These are phyloP conservation scores for Verbascum thapsus DNA, from an alignment of 257 asterid genomes.

Conservation along the genomic window DNA sequence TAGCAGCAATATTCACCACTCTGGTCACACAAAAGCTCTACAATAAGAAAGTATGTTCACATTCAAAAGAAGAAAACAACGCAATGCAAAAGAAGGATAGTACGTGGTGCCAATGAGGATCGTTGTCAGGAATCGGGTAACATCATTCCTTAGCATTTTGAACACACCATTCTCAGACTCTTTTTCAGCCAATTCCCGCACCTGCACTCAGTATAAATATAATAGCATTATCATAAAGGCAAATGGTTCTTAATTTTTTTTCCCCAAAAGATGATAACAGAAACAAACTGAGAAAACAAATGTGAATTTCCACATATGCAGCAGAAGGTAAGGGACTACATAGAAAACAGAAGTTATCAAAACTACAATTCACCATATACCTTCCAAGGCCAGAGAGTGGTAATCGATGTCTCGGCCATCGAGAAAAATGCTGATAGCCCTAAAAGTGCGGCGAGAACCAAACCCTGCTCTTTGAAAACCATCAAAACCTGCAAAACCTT, in stretches of 20 bases:
- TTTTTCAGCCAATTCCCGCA: conserved; percentile 93
- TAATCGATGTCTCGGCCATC: conserved; percentile 99
- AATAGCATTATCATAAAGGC: no score
- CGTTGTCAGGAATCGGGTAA: conserved; percentile 92
- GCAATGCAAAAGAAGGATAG: conserved; percentile 41
- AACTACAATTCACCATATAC: conserved; percentile 37
- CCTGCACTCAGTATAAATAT: no score
- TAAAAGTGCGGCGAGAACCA: conserved; percentile 75
- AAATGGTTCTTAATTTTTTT: no score
- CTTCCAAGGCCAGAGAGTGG: conserved; percentile 99
- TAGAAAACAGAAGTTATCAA: background rate
- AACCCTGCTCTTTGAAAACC: conserved; percentile 88
- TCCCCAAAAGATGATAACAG: no score
- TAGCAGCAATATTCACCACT: conserved; percentile 96
- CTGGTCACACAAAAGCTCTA: conserved; percentile 63
- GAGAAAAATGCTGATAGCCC: conserved; percentile 97
- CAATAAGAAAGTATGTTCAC: conserved; percentile 45
- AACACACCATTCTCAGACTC: conserved; percentile 93
- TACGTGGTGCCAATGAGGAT: conserved; percentile 99
- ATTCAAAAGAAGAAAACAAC: conserved; percentile 42
- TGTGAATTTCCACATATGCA: no score
- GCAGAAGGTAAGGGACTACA: background rate
- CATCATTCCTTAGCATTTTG: conserved; percentile 90
- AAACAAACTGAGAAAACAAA: no score
- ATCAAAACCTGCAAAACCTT: conserved; percentile 71